phyloP scores from a whole-genome alignment of 2,329 filamentous ascomycete species.

The Neonectria punicea region DNA sequence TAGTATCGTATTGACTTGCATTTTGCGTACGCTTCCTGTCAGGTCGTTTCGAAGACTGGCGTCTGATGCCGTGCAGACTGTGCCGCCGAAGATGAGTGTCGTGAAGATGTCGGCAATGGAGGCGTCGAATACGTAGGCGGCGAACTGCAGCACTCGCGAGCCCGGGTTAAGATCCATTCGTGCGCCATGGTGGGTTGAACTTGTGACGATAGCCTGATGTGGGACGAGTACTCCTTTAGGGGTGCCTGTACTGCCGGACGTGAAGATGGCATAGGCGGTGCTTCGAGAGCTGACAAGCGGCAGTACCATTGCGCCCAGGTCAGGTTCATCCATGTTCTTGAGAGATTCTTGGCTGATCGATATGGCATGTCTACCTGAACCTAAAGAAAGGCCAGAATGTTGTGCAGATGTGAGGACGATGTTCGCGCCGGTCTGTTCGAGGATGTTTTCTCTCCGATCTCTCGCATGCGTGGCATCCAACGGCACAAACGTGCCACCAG shows the following conservation, averaged over 20 bases:
- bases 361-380: background rate
- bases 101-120: constrained; percentile 52
- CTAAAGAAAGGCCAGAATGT: background rate
- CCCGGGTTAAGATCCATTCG: constrained; percentile 3
- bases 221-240: constrained; percentile 61
- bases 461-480: constrained; percentile 8
- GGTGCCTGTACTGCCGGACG: constrained; percentile 64
- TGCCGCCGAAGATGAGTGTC: constrained; percentile 51
- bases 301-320: background rate
- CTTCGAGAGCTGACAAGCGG: too few relatives aligned
- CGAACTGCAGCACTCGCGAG: constrained; percentile 35
- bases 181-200: constrained; percentile 3
- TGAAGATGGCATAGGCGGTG: constrained; percentile 58
- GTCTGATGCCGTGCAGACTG: constrained; percentile 52
- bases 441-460: background rate
- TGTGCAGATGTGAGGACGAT: background rate
- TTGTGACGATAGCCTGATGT: constrained; percentile 11
- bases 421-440: constrained; percentile 1
- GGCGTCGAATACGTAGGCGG: constrained; percentile 52
- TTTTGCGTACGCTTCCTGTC: constrained; percentile 35
- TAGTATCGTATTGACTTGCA: constrained; percentile 3
- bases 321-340: background rate
- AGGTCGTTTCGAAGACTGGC: constrained; percentile 10
- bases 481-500: constrained; percentile 41
- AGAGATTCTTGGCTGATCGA: background rate